Evolutionary conservation across 345 rosid genomes (phyloP).

Genomic region (Mangifera indica): DNA sequence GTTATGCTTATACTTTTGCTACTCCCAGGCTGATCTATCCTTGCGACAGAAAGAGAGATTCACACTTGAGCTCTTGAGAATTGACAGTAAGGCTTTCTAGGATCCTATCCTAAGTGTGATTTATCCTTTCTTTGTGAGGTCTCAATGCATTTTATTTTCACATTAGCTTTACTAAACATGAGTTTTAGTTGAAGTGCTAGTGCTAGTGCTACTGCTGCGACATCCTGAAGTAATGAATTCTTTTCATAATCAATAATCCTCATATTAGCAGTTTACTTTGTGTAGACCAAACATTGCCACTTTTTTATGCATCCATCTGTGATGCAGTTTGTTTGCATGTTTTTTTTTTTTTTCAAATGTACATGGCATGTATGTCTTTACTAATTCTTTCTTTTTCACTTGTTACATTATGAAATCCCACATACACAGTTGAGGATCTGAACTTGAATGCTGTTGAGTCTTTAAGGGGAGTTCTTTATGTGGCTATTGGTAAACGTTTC

Average conservation of each 20-base stretch:
- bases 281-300: not conserved
- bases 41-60: conserved; percentile 84
- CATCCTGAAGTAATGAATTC: too few species aligned
- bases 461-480: conserved; percentile 54
- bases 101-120: conserved; percentile 21
- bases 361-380: not conserved
- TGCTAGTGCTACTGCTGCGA: too few species aligned
- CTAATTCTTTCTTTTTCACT: conserved; percentile 2
- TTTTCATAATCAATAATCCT: not conserved
- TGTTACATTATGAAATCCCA: conserved; percentile 6
- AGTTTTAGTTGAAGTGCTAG: too few species aligned
- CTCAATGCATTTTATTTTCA: not conserved
- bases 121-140: conserved; percentile 16
- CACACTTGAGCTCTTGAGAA: conserved; percentile 91
- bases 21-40: conserved; percentile 88
- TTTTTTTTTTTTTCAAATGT: not conserved
- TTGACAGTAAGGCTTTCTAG: conserved; percentile 71
- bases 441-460: conserved; percentile 75
- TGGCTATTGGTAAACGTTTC: conserved; percentile 94
- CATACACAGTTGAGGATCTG: conserved; percentile 78
- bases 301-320: not conserved
- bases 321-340: not conserved
- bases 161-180: not conserved
- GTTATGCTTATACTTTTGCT: conserved; percentile 26
- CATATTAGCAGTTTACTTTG: not conserved